These are phyloP conservation scores for Ascochyta clinopodiicola DNA, from an alignment of 2,329 filamentous ascomycete genomes.

Conservation along the genomic window DNA sequence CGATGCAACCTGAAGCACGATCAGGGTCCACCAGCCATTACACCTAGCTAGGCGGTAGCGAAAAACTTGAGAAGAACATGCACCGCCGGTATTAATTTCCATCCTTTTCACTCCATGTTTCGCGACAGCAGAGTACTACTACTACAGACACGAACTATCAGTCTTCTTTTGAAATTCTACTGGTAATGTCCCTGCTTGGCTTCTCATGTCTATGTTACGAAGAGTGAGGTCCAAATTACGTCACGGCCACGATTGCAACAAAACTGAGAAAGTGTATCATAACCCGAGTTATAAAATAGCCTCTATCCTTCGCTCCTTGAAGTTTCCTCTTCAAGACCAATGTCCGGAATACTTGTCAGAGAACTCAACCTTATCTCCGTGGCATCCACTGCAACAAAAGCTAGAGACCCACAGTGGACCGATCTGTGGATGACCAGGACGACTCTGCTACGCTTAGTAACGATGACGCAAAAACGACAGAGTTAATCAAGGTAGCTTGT, in stretches of 20 bases:
- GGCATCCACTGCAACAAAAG: background rate
- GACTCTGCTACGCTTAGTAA: background rate
- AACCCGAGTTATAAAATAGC: background rate
- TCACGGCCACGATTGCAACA: background rate
- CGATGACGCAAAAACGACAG: slow-evolving; percentile 2
- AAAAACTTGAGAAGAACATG: background rate
- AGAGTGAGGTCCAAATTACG: slow-evolving; percentile 5
- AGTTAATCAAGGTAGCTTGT: background rate
- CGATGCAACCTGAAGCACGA: background rate
- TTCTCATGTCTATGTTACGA: background rate
- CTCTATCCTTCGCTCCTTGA: background rate
- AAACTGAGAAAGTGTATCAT: background rate
- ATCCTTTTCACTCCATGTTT: background rate
- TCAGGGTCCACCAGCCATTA: background rate
- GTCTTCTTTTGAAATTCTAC: background rate
- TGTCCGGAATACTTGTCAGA: no score
- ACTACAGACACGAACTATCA: background rate
- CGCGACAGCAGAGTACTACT: background rate
- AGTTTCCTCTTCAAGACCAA: no score
- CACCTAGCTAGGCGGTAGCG: background rate
- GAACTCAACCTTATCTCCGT: background rate
- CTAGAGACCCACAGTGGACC: background rate
- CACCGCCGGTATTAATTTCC: background rate
- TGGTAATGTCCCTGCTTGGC: background rate
- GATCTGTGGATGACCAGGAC: slow-evolving; percentile 1